Conservation (phyloP, 805 yeast genomes). For the Myxozyma monticola region DNA sequence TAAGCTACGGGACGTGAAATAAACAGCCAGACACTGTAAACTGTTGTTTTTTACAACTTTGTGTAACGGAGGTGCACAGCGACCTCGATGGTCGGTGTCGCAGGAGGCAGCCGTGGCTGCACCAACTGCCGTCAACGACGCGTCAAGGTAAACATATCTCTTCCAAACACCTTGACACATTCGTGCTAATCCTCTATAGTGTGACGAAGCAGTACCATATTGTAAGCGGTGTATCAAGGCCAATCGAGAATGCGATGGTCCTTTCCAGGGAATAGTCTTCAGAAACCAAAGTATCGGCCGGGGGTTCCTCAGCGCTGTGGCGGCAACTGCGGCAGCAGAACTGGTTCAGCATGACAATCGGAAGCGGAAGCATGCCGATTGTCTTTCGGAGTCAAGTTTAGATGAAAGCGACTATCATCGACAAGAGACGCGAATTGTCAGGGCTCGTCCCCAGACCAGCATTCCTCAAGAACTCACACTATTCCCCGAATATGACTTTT, state of each 20-base stretch:
- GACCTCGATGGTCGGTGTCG: constrained; percentile 31
- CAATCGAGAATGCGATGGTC: constrained; percentile 15
- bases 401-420: no score
- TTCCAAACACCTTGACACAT: neutral
- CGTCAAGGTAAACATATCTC: constrained; percentile 19
- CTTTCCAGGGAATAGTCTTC: constrained; percentile 8
- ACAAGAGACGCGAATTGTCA: no score
- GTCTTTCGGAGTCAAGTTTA: no score
- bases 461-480: constrained; percentile 9
- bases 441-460: no score
- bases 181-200: no score
- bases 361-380: no score
- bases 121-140: constrained; percentile 18
- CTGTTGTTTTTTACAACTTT: no score
- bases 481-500: constrained; percentile 18
- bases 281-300: constrained; percentile 5
- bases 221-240: constrained; percentile 19
- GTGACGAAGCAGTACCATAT: constrained; percentile 20
- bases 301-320: no score
- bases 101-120: constrained; percentile 31
- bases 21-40: no score
- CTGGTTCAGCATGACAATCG: neutral
- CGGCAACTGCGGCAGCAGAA: no score
- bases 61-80: no score
- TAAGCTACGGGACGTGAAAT: no score